These are phyloP conservation scores for Saccharomyces jurei DNA, from an alignment of 805 yeast genomes.

Conservation along the genomic window DNA sequence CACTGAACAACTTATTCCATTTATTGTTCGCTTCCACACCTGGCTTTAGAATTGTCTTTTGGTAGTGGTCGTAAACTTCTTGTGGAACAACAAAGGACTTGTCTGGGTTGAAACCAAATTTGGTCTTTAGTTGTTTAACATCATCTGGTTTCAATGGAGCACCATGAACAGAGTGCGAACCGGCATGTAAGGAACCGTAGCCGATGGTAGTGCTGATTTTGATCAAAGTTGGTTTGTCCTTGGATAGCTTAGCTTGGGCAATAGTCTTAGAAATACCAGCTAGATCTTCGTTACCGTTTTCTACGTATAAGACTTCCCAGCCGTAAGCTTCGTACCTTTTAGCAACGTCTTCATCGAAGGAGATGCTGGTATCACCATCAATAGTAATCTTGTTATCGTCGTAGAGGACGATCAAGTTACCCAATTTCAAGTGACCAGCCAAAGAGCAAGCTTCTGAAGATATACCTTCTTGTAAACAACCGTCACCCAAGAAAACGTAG, in stretches of 20 bases:
- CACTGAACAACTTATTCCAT: constrained; percentile 62
- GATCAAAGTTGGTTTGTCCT: constrained; percentile 81
- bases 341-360: constrained; percentile 89
- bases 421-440: constrained; percentile 93
- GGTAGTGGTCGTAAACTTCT: constrained; percentile 71
- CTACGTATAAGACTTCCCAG: constrained; percentile 77
- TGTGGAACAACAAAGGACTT: constrained; percentile 71
- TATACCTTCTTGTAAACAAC: constrained; percentile 97
- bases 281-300: constrained; percentile 74
- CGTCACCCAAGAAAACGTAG: constrained; percentile 85
- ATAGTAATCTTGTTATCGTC: constrained; percentile 96
- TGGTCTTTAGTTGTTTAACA: constrained; percentile 72
- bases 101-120: constrained; percentile 83
- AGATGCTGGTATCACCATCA: constrained; percentile 82
- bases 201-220: constrained; percentile 89
- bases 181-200: constrained; percentile 77
- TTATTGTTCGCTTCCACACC: constrained; percentile 63
- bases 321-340: constrained; percentile 86
- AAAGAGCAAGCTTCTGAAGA: constrained; percentile 88
- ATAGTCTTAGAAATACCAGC: constrained; percentile 65
- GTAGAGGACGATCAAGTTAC: constrained; percentile 89
- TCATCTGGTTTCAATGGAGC: constrained; percentile 92
- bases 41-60: constrained; percentile 42
- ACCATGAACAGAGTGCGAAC: constrained; percentile 93
- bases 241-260: constrained; percentile 67